Evolutionary conservation across 129 eudicot genomes (phyloP), one percentile per base, ranked within the genome.

Genomic region (Heracleum sosnowskyi): DNA sequence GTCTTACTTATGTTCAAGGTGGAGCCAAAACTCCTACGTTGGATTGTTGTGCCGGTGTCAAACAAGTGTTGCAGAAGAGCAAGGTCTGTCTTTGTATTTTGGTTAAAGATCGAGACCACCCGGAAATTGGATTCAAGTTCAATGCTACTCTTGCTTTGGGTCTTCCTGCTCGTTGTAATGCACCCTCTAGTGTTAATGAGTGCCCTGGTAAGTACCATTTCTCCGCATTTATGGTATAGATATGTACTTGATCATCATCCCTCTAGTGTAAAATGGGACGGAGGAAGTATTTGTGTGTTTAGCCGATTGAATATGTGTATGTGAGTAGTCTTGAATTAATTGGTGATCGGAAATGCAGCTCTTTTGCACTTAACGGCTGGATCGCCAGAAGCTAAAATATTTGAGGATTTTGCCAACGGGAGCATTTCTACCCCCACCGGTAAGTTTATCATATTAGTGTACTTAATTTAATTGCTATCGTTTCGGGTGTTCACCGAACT

Each of bases 81-180:
- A 77, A 41, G 78, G 72, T 85, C 11, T 92, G 97, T 71, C 79
- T 92, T 7, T 92, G 97, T 76, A 68, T 92, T n/a, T 74, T 92
- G 76, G 40, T 88, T 46, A 92, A 85, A 86, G 93, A 92, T 55
- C 85, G 89, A 2, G 68, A 92, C 74, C 91, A 90, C 47, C 93
- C 93, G 4, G 73, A 75, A 36, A 90, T 90, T 18, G 92, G 96
- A 13, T 69, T 90, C 18, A 87, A 90, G 74, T 75, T 92, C 81
- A 89, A 92, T 66, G 90, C 85, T 26, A 86, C 91, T 26, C 86
- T 90, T 29, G 97, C 96, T 0, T 53, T 92, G 42, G 81, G 90
- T 73, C 86, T 92, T 29, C 97, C 96, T 2, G 69, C 35, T 29
- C 13, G 68, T 3, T 92, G 97, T 51, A 88, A 88, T 35, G 44